Base-by-base conservation (phyloP, 495 filamentous ascomycete genomes). In the Achaetomiella virescens region DNA sequence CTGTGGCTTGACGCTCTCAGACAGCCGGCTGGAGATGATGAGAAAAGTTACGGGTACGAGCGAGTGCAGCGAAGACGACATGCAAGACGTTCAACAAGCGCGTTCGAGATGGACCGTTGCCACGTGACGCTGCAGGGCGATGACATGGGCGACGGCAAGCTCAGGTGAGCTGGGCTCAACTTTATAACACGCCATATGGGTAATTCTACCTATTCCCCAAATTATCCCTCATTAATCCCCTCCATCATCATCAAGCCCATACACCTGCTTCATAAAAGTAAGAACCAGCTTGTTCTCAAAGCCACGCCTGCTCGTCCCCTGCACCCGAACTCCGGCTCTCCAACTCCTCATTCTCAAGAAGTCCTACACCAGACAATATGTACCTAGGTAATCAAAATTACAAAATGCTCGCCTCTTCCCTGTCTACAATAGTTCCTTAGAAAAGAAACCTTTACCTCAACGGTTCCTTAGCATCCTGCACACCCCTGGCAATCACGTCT, bases 401-500 rank as follows among this genome's bases (percentile, higher is more conserved):
- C 11, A 6, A 42, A 31, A 48, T 45, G 18, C 44, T 52, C 48
- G 56, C 35, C 41, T 44, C 17, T 37, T 21, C 31, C 37, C 41
- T 6, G 29, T 38, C 24, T 18, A n/a, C 48, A 0, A 3, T n/a
- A 14, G 6, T 33, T 11, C 11, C 31, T 33, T 11, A 47, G 38
- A 29, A 55, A 46, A 6, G 20, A 18, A 17, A 51, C 36, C 3
- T 29, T 75, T 71, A 88, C 63, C 84, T 71, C 63, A 96, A 71
- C 20, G 82, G 82, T 44, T 75, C 59, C 75, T 95, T 89, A 61
- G 84, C 83, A 71, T 96, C 91, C 45, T 87, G 79, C 18, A 86
- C 89, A 55, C 90, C 90, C 24, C 81, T 78, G 44, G 81, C 81
- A 54, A 97, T 77, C 40, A 97, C 82, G 56, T 96, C 48, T 87